Evolutionary conservation across 257 asterid species (phyloP).

Genomic region (Nicotiana otophora): DNA sequence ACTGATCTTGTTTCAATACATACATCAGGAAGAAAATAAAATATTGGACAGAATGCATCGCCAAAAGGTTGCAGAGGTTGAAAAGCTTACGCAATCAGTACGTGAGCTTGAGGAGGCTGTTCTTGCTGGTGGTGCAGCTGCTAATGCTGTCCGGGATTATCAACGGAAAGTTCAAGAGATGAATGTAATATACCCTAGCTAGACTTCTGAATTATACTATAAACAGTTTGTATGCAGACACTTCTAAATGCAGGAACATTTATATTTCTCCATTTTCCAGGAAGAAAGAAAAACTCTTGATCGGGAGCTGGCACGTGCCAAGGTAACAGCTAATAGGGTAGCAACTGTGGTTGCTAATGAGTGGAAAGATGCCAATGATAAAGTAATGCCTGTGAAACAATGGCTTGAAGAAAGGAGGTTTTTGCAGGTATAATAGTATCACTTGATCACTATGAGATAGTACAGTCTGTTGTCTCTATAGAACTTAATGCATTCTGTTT

Average conservation of each 20-base stretch:
- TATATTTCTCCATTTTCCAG: conserved; percentile 1
- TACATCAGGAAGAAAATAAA: conserved; percentile 26
- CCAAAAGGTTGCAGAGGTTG: conserved; percentile 24
- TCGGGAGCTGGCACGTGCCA: conserved; percentile 23
- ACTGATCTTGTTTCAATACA: conserved; percentile 1
- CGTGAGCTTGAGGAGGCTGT: conserved; percentile 26
- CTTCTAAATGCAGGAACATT: background rate
- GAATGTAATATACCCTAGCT: conserved; percentile 16
- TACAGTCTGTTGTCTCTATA: background rate
- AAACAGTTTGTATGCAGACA: background rate
- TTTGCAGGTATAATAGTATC: conserved; percentile 52
- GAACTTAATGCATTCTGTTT: background rate
- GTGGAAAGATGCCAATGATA: conserved; percentile 96
- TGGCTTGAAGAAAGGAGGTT: conserved; percentile 96
- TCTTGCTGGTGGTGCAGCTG: conserved; percentile 25
- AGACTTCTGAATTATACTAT: background rate
- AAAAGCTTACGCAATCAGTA: conserved; percentile 23
- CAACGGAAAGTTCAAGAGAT: conserved; percentile 28
- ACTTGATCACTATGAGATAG: background rate
- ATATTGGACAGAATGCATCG: conserved; percentile 22
- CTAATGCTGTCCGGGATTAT: conserved; percentile 23
- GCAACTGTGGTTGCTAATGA: conserved; percentile 97
- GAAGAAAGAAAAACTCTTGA: conserved; percentile 24
- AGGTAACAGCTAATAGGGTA: conserved; percentile 24
- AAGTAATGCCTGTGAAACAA: conserved; percentile 97